A percentile compares a stretch with the other conserved stretches of the same genome.
These are phyloP conservation scores for Lentithecium fluviatile DNA, from an alignment of 495 filamentous ascomycete genomes.

Conservation along the genomic window DNA sequence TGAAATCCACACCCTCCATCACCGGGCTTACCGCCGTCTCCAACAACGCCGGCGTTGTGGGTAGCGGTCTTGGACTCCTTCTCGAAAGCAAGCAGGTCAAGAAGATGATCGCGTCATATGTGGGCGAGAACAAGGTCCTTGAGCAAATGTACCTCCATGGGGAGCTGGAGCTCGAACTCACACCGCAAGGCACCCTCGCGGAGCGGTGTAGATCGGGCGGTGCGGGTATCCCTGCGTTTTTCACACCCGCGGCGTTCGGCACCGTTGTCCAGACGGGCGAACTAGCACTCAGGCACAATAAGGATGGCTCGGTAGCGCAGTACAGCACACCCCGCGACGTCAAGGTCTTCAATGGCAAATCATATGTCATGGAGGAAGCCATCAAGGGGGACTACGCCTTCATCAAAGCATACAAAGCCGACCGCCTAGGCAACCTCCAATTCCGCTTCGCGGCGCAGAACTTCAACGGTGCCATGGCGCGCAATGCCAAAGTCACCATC, in stretches of 20 bases:
- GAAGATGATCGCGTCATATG: constrained; percentile 59
- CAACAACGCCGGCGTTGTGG: constrained; percentile 62
- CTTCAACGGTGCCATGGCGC: constrained; percentile 64
- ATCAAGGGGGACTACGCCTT: constrained; percentile 64
- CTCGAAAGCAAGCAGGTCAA: constrained; percentile 51
- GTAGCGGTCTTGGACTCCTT: constrained; percentile 52
- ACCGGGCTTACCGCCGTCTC: constrained; percentile 59
- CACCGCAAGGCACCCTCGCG: constrained; percentile 64
- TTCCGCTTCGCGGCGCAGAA: constrained; percentile 52
- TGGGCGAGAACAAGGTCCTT: constrained; percentile 64
- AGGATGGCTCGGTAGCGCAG: constrained; percentile 53
- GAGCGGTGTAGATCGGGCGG: constrained; percentile 63
- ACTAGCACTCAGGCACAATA: constrained; percentile 56
- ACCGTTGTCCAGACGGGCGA: constrained; percentile 62
- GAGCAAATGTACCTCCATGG: constrained; percentile 63
- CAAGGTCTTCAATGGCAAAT: constrained; percentile 57
- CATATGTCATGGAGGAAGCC: constrained; percentile 63
- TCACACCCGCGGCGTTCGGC: constrained; percentile 61
- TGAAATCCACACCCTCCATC: constrained; percentile 32
- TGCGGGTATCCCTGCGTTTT: constrained; percentile 67
- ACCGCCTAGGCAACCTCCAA: constrained; percentile 62
- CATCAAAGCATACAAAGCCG: constrained; percentile 62
- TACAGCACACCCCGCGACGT: constrained; percentile 58
- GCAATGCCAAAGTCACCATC: constrained; percentile 57
- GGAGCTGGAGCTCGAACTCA: constrained; percentile 62